Evolutionary conservation across 2,329 filamentous ascomycete genomes (phyloP), one percentile per base, ranked within the genome.

Genomic region (Hirsutella thompsonii): DNA sequence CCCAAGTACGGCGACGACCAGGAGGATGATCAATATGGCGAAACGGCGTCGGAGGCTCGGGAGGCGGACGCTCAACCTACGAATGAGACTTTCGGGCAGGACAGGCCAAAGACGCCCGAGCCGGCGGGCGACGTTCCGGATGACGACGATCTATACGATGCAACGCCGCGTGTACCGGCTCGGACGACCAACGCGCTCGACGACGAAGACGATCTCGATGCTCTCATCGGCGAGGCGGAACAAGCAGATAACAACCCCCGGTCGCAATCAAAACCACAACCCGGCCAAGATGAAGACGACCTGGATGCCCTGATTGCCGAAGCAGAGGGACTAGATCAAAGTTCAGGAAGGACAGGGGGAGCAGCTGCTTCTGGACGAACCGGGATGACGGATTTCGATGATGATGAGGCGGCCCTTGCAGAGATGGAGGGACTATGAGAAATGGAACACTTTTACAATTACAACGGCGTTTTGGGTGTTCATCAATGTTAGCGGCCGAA

Each of bases 341-440:
- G 20, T 32, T 32, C 34, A 8, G 43, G 37, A 19, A 19, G 8
- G 20, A 40, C 38, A 44, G 36, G 23, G 34, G 41, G 30, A 3
- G 2, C 8, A 3, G 8, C 34, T 16, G 18, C 68, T 29, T 58
- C 6, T 4, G 32, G 18, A 8, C 32, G 13, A n/a, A 5, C 14
- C 14, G n/a, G n/a, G n/a, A 34, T 16, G 5, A 18, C 4, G 5
- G 32, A 65, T 20, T 78, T 74, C 54, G 72, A 68, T 1, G 78
- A 79, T 41, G 79, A 82, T 13, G 76, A 82, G 58, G 80, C 77
- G 44, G 79, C 72, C 1, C 79, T 87, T 76, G 75, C 71, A 30
- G 76, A 76, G 47, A 74, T 77, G 70, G 71, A 72, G 33, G 72
- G 66, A 0, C 46, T 74, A 20, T 76, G 69, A 69, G 72, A 10